Conservation (phyloP, 1,139 yeast genomes). For the Arxiozyma slooffiae region DNA sequence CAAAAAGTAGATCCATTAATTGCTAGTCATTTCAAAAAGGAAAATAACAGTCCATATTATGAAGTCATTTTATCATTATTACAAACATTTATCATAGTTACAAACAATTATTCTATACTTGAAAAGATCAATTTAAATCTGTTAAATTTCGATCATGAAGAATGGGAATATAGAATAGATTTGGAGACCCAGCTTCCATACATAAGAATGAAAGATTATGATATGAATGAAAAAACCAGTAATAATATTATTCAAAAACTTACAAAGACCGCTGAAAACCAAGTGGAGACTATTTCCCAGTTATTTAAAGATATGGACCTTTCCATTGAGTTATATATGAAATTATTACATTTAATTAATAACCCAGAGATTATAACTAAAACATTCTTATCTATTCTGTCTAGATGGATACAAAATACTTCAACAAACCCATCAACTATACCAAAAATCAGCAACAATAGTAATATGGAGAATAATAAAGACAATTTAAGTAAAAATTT, state of each 20-base stretch:
- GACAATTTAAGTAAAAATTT: constrained; percentile 42
- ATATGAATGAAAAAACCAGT: constrained; percentile 8
- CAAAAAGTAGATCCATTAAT: constrained; percentile 31
- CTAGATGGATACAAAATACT: constrained; percentile 45
- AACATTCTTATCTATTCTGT: constrained; percentile 45
- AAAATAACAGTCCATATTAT: constrained; percentile 18
- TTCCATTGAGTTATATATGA: constrained; percentile 39
- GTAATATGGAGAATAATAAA: too few species aligned
- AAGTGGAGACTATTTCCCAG: constrained; percentile 17
- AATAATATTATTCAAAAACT: neutral
- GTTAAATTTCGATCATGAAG: constrained; percentile 36
- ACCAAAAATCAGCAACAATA: neutral
- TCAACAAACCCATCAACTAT: neutral
- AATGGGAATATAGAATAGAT: constrained; percentile 41
- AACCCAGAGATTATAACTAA: constrained; percentile 40
- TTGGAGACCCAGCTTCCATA: constrained; percentile 46
- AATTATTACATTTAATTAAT: constrained; percentile 42
- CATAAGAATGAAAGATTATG: constrained; percentile 28
- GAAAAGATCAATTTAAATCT: constrained; percentile 38
- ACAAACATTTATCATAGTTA: constrained; percentile 39
- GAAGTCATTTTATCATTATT: constrained; percentile 42
- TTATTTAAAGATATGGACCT: constrained; percentile 44
- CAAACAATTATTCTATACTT: constrained; percentile 31
- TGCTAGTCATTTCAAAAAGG: constrained; percentile 10
- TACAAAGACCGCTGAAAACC: constrained; percentile 4